These are phyloP conservation scores for Eucommia ulmoides DNA, from an alignment of 257 asterid species.

Conservation along the genomic window DNA sequence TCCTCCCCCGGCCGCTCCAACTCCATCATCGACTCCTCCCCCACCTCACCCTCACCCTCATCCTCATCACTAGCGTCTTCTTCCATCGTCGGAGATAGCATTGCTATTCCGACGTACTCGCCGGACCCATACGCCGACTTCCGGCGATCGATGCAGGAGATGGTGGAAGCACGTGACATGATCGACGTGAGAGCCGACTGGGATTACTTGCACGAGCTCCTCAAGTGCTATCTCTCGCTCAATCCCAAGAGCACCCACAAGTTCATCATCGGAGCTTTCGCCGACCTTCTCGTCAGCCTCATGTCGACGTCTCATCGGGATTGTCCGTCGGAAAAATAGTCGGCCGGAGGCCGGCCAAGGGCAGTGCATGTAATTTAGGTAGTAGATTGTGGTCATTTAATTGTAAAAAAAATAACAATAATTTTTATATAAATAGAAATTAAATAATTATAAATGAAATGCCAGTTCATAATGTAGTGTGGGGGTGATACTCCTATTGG, in stretches of 20 bases:
- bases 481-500: too few species aligned
- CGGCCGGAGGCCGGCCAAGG: too few species aligned
- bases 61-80: conserved; percentile 15
- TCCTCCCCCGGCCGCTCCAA: conserved; percentile 88
- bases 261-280: conserved; percentile 77
- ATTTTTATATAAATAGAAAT: too few species aligned
- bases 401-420: too few species aligned
- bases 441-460: too few species aligned
- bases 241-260: conserved; percentile 84
- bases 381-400: too few species aligned
- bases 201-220: conserved; percentile 72
- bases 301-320: conserved; percentile 30
- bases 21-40: conserved; percentile 72
- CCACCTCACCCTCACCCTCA: conserved; percentile 35
- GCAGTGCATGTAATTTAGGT: too few species aligned
- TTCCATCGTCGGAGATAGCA: conserved; percentile 26
- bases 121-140: conserved; percentile 78
- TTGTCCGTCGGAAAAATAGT: too few species aligned
- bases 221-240: conserved; percentile 57
- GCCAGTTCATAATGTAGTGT: too few species aligned
- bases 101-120: conserved; percentile 67
- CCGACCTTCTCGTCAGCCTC: conserved; percentile 72
- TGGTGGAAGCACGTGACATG: conserved; percentile 79
- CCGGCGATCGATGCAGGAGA: conserved; percentile 91
- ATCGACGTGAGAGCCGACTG: conserved; percentile 43